Conservation (phyloP, 2,329 filamentous ascomycete genomes). For the Fusarium nanum region DNA sequence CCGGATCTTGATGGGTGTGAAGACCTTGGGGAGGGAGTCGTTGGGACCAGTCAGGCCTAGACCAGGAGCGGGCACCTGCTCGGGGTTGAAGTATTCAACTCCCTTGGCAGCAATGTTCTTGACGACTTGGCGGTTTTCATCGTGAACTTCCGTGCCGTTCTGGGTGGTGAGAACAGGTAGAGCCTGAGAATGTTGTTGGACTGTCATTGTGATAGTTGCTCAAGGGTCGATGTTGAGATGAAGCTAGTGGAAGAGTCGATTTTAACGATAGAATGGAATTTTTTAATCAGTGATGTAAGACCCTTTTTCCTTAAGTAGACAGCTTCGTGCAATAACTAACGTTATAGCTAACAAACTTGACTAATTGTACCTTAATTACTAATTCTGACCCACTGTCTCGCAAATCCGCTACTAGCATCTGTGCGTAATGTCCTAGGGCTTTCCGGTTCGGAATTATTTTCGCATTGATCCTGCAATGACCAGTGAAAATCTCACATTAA, state of each 20-base stretch:
- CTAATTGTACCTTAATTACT: neutral
- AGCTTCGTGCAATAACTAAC: neutral
- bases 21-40: constrained; percentile 49
- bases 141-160: neutral
- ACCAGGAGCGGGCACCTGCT: neutral
- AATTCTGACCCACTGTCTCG: neutral
- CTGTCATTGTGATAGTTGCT: neutral
- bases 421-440: neutral
- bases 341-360: neutral
- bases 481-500: neutral
- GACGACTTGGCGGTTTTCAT: neutral
- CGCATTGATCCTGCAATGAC: neutral
- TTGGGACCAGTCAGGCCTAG: neutral
- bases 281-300: neutral
- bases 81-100: neutral
- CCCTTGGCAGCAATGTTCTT: neutral
- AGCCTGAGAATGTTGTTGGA: neutral
- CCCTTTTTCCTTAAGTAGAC: neutral
- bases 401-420: neutral
- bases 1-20: constrained; percentile 66
- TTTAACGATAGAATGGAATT: neutral
- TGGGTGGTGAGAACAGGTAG: neutral
- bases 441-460: neutral
- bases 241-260: neutral
- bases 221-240: accelerated